phyloP scores from a whole-genome alignment of 257 asterid genomes.

The Ilex asprella region DNA sequence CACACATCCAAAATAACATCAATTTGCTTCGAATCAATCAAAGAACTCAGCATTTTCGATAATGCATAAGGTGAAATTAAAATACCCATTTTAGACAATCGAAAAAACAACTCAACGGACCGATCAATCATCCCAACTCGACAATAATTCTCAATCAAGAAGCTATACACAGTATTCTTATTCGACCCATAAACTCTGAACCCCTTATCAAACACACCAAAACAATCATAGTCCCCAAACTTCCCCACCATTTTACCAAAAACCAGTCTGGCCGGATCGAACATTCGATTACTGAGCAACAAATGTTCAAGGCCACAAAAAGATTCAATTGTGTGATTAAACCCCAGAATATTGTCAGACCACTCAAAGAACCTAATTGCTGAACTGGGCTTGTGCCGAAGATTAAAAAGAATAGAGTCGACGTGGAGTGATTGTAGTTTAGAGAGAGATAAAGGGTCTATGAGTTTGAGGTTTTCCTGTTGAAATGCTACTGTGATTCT shows the following conservation, averaged over 20 bases:
- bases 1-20: slow-evolving; percentile 17
- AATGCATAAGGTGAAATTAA: slow-evolving; percentile 19
- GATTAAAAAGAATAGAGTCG: slow-evolving; percentile 16
- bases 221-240: slow-evolving; percentile 23
- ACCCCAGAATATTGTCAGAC: slow-evolving; percentile 32
- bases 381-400: slow-evolving; percentile 28
- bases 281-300: slow-evolving; percentile 20
- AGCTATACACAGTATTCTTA: slow-evolving; percentile 19
- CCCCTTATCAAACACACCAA: slow-evolving; percentile 19
- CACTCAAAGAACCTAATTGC: slow-evolving; percentile 35
- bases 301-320: slow-evolving; percentile 22
- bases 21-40: slow-evolving; percentile 17
- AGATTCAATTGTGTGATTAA: slow-evolving; percentile 25
- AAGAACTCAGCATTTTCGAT: slow-evolving; percentile 20
- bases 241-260: slow-evolving; percentile 23
- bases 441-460: slow-evolving; percentile 16
- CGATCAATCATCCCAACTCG: slow-evolving; percentile 22
- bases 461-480: slow-evolving; percentile 15
- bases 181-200: slow-evolving; percentile 18
- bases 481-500: slow-evolving; percentile 23
- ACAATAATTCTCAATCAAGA: slow-evolving; percentile 27
- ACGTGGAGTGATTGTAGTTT: slow-evolving; percentile 25
- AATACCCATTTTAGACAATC: slow-evolving; percentile 19
- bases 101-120: slow-evolving; percentile 21
- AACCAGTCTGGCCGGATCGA: slow-evolving; percentile 31